phyloP scores from a whole-genome alignment of 768 basidiomycete genomes.

The Jaapia argillacea region DNA sequence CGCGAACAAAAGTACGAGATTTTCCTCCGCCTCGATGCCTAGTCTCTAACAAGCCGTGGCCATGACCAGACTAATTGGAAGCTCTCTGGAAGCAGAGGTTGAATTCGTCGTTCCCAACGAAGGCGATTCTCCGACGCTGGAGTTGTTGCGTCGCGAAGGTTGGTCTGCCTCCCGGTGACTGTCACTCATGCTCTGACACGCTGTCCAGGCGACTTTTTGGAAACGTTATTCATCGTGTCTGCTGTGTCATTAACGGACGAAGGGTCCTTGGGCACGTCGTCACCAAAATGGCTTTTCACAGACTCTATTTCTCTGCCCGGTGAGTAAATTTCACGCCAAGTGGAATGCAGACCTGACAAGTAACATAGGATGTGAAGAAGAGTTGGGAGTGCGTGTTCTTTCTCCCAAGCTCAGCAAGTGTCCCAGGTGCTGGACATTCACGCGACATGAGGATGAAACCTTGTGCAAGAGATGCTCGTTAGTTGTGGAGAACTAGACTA shows the following conservation, averaged over 20 bases:
- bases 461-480: slow-evolving; percentile 59
- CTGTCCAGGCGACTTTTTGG: slow-evolving; percentile 47
- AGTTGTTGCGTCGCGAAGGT: slow-evolving; percentile 37
- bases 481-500: too few relatives aligned
- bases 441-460: slow-evolving; percentile 34
- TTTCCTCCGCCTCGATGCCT: background rate
- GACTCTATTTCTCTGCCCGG: slow-evolving; percentile 35
- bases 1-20: slow-evolving; percentile 59
- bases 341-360: too few relatives aligned
- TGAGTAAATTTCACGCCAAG: too few relatives aligned
- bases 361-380: too few relatives aligned
- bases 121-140: slow-evolving; percentile 16
- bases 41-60: background rate
- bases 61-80: slow-evolving; percentile 53
- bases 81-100: slow-evolving; percentile 70
- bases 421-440: slow-evolving; percentile 86
- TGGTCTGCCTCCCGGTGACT: slow-evolving; percentile 2
- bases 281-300: slow-evolving; percentile 40
- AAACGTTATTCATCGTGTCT: slow-evolving; percentile 76
- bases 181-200: background rate
- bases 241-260: slow-evolving; percentile 45
- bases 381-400: slow-evolving; percentile 34
- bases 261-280: slow-evolving; percentile 26
- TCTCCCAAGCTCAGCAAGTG: slow-evolving; percentile 65
- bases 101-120: slow-evolving; percentile 44